Percentiles rank a stretch among this genome's conserved stretches.
phyloP scores from a whole-genome alignment of 345 rosid species.

The thale cress (Arabidopsis thaliana) region TAIR10.1 NC_003071.7:9514001-9514500 shows the following conservation, averaged over 20 bases:
- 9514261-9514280: conserved; percentile 85
- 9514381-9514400: conserved; percentile 91
- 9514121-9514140: conserved; percentile 59
- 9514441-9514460: conserved; percentile 60
- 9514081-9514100: conserved; percentile 86
- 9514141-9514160: conserved; percentile 58
- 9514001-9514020: conserved; percentile 21
- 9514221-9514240: conserved; percentile 72
- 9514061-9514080: conserved; percentile 84
- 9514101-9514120: conserved; percentile 96
- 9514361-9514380: conserved; percentile 68
- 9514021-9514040: conserved; percentile 73
- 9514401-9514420: conserved; percentile 72
- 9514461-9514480: conserved; percentile 18
- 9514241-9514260: conserved; percentile 80
- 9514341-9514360: conserved; percentile 60
- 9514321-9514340: conserved; percentile 57
- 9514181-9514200: conserved; percentile 71
- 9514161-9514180: conserved; percentile 70
- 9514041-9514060: conserved; percentile 95
- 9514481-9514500: background rate
- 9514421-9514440: conserved; percentile 72
- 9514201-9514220: conserved; percentile 71
- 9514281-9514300: conserved; percentile 89
- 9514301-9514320: conserved; percentile 60